Base-by-base conservation (phyloP, 192 early-diverging fungal genomes). In the Endogone sp. region DNA sequence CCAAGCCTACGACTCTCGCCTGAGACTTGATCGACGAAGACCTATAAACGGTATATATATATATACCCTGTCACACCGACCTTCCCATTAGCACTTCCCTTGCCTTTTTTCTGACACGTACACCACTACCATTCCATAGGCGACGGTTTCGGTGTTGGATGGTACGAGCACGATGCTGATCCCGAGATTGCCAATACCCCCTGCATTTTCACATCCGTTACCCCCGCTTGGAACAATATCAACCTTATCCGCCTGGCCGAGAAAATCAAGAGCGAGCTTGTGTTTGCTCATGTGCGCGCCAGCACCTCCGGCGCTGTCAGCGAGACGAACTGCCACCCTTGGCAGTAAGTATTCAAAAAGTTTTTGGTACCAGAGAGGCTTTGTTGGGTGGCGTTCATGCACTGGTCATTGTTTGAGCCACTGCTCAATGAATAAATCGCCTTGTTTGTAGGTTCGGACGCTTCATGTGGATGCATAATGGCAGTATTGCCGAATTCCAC, bases 381-480 rank as follows among this genome's bases (percentile, higher is more conserved):
- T 49, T 49, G 37, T 1, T 49, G 6, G 37, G 6, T 44, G 37
- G 37, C 37, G 37, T 4, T 44, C 6, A 13, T 8, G 37, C 13
- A 8, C 13, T 44, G n/a, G n/a, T n/a, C n/a, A n/a, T n/a, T n/a
- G n/a, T n/a, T n/a, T n/a, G n/a, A n/a, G n/a, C n/a, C n/a, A n/a
- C n/a, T n/a, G n/a, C n/a, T n/a, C n/a, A n/a, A n/a, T n/a, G n/a
- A n/a, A n/a, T n/a, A n/a, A 16, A 28, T 22, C 27, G 21, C 25
- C 49, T 30, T 56, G 26, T 22, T 32, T n/a, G n/a, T 67, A 79
- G 77, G 26, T 79, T 79, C 71, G 90, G 89, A 49, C 82, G 84
- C 60, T 73, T 93, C 20, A 93, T 93, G 91, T 93, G 88, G 81
- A 91, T 91, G 91, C 91, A 93, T 79, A 91, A 93, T 67, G 90